Conservation (phyloP, 768 basidiomycete genomes). For the Tricholoma furcatifolium region DNA sequence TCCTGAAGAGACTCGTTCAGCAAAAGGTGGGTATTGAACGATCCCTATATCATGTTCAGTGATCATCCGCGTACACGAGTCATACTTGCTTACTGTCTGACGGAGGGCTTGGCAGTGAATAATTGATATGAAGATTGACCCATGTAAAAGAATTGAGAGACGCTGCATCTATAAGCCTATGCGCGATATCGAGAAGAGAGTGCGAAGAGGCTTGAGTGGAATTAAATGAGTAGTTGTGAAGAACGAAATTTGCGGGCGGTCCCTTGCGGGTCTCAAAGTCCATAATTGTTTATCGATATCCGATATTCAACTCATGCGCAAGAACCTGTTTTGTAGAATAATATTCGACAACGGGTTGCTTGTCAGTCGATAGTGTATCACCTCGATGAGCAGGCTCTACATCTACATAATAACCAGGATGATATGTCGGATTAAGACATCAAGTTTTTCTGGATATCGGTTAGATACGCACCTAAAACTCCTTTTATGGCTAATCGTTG, state of each 20-base stretch:
- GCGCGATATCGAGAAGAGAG: background rate
- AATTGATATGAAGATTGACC: background rate
- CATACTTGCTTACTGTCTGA: background rate
- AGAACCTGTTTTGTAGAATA: no score
- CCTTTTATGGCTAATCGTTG: no score
- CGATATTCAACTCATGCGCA: no score
- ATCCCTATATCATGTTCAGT: background rate
- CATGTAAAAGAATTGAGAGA: background rate
- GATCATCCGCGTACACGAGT: no score
- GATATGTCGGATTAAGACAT: no score
- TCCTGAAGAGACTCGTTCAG: background rate
- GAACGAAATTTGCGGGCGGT: background rate
- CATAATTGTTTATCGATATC: background rate
- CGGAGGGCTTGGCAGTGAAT: background rate
- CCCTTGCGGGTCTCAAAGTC: background rate
- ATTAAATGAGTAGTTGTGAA: constrained; percentile 1
- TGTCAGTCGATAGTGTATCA: no score
- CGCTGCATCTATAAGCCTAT: background rate
- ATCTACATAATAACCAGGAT: no score
- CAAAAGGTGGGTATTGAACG: constrained; percentile 9
- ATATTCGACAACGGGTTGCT: no score
- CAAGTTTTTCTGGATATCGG: no score
- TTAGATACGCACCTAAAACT: no score
- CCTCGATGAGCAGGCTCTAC: no score
- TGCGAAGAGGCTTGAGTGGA: background rate